Evolutionary conservation across 1,284 basidiomycete genomes (phyloP).

Genomic region (Apiotrichum domesticum): DNA sequence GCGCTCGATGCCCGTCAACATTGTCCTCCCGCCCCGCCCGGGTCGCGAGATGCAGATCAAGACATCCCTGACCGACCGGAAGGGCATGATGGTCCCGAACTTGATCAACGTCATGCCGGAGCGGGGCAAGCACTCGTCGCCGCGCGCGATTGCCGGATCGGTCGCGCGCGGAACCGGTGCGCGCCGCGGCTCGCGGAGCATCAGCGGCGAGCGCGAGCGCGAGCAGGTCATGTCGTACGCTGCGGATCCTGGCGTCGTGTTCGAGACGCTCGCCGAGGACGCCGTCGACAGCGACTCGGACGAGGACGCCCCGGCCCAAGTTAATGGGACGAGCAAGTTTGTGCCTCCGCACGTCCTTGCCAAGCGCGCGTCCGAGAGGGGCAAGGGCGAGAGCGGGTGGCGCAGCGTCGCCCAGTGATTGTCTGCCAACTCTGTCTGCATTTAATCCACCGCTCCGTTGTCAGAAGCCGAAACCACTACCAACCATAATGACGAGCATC

Average conservation of each 20-base stretch:
- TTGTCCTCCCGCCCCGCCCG: constrained; percentile 15
- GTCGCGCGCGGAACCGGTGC: neutral
- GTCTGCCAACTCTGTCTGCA: too few species aligned
- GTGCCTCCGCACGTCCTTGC: constrained; percentile 40
- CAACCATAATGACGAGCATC: too few species aligned
- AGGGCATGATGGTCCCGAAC: constrained; percentile 38
- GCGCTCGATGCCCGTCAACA: constrained; percentile 39
- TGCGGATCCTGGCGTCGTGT: constrained; percentile 38
- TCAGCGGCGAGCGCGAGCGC: constrained; percentile 29
- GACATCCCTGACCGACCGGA: constrained; percentile 37
- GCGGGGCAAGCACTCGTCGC: constrained; percentile 1
- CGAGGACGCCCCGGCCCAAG: neutral
- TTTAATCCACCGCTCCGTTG: too few species aligned
- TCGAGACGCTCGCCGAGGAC: constrained; percentile 32
- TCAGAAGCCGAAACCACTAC: too few species aligned
- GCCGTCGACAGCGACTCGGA: constrained; percentile 20
- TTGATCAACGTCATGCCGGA: constrained; percentile 40
- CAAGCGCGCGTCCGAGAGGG: constrained; percentile 18
- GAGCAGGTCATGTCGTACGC: constrained; percentile 27
- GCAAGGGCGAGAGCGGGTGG: constrained; percentile 31
- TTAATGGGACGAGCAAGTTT: constrained; percentile 21
- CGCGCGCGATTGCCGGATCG: neutral
- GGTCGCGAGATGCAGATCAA: constrained; percentile 31
- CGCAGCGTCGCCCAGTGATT: constrained; percentile 18
- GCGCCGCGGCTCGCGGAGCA: constrained; percentile 18